Percentiles rank a stretch among this genome's conserved stretches.
Conservation (phyloP, 2,329 filamentous ascomycete genomes). For the Apiospora sp. region DNA sequence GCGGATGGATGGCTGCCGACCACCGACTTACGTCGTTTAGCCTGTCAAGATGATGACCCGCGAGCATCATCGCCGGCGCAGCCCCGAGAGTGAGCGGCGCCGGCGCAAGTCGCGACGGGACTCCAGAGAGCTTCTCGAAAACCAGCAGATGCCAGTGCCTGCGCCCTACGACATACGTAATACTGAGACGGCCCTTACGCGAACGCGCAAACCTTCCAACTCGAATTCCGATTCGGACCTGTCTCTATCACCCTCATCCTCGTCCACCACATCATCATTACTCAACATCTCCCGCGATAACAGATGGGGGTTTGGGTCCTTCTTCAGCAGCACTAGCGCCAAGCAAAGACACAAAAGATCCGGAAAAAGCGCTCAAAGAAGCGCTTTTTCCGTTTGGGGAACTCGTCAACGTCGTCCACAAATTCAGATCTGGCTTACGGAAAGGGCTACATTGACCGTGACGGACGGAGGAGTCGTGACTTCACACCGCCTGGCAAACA, state of each 20-base stretch:
- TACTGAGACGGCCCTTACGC: slow-evolving; percentile 37
- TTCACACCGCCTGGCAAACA: slow-evolving; percentile 38
- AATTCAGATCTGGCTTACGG: slow-evolving; percentile 76
- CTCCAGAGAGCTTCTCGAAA: slow-evolving; percentile 49
- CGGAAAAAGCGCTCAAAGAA: slow-evolving; percentile 55
- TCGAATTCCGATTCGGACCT: slow-evolving; percentile 36
- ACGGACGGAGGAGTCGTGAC: slow-evolving; percentile 43
- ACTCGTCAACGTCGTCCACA: slow-evolving; percentile 72
- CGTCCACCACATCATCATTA: slow-evolving; percentile 65
- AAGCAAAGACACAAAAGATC: slow-evolving; percentile 51
- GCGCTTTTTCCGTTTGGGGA: slow-evolving; percentile 67
- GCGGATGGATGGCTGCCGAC: slow-evolving; percentile 22
- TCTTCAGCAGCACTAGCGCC: slow-evolving; percentile 68
- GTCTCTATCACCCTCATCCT: slow-evolving; percentile 49
- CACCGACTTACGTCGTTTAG: slow-evolving; percentile 18
- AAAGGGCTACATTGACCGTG: slow-evolving; percentile 60
- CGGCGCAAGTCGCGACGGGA: slow-evolving; percentile 54
- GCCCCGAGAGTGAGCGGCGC: slow-evolving; percentile 62
- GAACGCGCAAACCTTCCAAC: slow-evolving; percentile 42
- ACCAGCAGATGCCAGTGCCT: slow-evolving; percentile 35
- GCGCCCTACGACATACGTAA: slow-evolving; percentile 34
- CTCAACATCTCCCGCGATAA: slow-evolving; percentile 70
- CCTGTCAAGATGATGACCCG: slow-evolving; percentile 55
- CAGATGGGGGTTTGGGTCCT: slow-evolving; percentile 64
- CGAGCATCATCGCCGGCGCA: slow-evolving; percentile 62